These are phyloP conservation scores for Lasiosphaeriaceae sp. DNA, from an alignment of 495 filamentous ascomycete genomes.

Conservation along the genomic window DNA sequence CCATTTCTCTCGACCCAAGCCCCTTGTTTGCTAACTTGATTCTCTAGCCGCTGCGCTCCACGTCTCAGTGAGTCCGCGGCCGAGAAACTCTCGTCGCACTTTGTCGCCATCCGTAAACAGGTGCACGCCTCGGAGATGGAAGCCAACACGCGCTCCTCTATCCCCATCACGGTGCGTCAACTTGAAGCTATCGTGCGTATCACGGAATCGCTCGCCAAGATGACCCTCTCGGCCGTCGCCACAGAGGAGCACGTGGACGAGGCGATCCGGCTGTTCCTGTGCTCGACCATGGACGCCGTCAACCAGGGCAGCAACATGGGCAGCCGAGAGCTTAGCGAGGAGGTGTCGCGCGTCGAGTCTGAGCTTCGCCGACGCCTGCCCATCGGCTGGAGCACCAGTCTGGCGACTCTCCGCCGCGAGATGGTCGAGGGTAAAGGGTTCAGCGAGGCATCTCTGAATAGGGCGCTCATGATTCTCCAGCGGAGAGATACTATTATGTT, in stretches of 20 bases:
- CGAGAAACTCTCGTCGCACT: constrained; percentile 95
- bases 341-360: constrained; percentile 82
- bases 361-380: constrained; percentile 85
- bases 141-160: constrained; percentile 80
- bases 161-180: constrained; percentile 97
- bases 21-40: constrained; percentile 29
- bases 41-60: constrained; percentile 76
- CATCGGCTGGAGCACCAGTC: constrained; percentile 90
- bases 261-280: constrained; percentile 95
- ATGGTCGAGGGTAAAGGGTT: constrained; percentile 87
- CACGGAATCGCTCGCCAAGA: constrained; percentile 90
- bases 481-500: constrained; percentile 88
- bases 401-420: constrained; percentile 81
- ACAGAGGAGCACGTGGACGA: constrained; percentile 93
- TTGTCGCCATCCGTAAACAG: constrained; percentile 92
- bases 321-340: constrained; percentile 84
- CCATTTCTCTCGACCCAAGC: not conserved
- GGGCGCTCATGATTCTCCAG: constrained; percentile 82
- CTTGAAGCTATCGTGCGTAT: constrained; percentile 97
- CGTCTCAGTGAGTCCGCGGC: constrained; percentile 88
- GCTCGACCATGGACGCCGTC: constrained; percentile 96
- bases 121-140: constrained; percentile 87
- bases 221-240: constrained; percentile 78
- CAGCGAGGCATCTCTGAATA: constrained; percentile 76
- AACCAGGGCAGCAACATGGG: constrained; percentile 79